Percentiles rank a stretch among this genome's conserved stretches.
Evolutionary conservation across 306 rosid genomes (phyloP).

Genomic region (Heteromeles arbutifolia): DNA sequence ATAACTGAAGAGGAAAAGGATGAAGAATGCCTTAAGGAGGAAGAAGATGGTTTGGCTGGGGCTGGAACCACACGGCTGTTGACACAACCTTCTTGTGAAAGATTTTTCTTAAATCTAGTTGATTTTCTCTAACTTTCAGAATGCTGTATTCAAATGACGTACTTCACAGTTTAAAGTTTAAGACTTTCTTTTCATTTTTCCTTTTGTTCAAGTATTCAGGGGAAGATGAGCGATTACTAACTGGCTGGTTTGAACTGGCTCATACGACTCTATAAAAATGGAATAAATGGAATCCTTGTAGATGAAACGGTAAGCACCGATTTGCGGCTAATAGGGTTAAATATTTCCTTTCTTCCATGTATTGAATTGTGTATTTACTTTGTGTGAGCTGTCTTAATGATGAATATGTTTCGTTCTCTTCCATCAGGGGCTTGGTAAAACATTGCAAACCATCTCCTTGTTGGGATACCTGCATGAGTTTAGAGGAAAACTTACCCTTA

Average conservation of each 20-base stretch:
- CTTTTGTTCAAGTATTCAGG: conserved; percentile 69
- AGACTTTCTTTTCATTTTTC: conserved; percentile 4
- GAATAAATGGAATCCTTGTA: conserved; percentile 96
- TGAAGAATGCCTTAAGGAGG: conserved; percentile 93
- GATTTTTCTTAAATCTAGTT: not conserved
- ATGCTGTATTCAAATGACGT: not conserved
- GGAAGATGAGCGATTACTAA: conserved; percentile 98
- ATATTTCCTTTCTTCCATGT: not conserved
- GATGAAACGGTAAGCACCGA: conserved; percentile 80
- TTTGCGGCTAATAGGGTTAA: not conserved
- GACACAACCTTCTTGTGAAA: conserved; percentile 85
- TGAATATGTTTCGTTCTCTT: conserved; percentile 9
- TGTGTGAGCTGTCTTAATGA: not conserved
- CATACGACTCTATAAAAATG: conserved; percentile 87
- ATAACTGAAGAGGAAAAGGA: conserved; percentile 97
- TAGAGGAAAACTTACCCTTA: conserved; percentile 88
- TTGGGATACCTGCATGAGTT: conserved; percentile 91
- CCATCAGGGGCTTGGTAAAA: conserved; percentile 89
- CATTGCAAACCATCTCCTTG: conserved; percentile 91
- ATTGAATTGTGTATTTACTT: not conserved
- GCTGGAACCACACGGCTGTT: conserved; percentile 68
- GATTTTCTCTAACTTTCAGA: not conserved
- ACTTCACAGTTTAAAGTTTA: not conserved
- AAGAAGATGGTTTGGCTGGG: conserved; percentile 78
- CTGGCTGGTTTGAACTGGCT: conserved; percentile 98